Evolutionary conservation across 306 rosid species (phyloP).

Genomic region (Rosa persica): DNA sequence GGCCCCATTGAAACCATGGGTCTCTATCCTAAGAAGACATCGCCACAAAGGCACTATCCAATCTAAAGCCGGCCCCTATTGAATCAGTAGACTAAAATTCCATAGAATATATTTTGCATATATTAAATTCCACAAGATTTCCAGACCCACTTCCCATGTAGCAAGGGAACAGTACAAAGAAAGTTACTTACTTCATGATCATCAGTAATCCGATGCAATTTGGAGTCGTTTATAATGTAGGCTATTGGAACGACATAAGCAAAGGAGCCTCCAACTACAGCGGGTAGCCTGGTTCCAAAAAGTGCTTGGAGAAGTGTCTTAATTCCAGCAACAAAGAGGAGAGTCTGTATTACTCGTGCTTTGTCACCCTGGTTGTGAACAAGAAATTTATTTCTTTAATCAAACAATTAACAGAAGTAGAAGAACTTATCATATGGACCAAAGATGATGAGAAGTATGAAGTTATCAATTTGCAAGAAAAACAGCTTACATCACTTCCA

Average conservation of each 20-base stretch:
- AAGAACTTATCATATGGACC: background rate
- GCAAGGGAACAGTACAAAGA: background rate
- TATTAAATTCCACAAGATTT: slow-evolving; percentile 13
- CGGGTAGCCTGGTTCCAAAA: slow-evolving; percentile 91
- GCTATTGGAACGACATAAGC: slow-evolving; percentile 83
- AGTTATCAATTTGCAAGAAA: slow-evolving; percentile 5
- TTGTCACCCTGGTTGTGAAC: slow-evolving; percentile 73
- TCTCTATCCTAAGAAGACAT: background rate
- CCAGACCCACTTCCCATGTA: slow-evolving; percentile 10
- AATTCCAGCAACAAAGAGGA: slow-evolving; percentile 88
- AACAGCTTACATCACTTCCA: slow-evolving; percentile 71
- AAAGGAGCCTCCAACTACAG: slow-evolving; percentile 94
- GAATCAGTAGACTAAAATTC: slow-evolving; percentile 2
- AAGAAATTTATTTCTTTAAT: slow-evolving; percentile 21
- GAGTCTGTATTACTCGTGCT: slow-evolving; percentile 87
- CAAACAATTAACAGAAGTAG: background rate
- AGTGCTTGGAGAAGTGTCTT: slow-evolving; percentile 98
- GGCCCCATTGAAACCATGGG: background rate
- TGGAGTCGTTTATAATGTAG: slow-evolving; percentile 72
- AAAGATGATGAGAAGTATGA: background rate
- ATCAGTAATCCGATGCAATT: slow-evolving; percentile 58
- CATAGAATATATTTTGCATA: background rate
- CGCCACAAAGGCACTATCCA: background rate
- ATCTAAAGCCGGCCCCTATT: background rate
- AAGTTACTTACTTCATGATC: slow-evolving; percentile 72